phyloP scores from a whole-genome alignment of 164 flowering plant genomes.

The Piper betle region DNA sequence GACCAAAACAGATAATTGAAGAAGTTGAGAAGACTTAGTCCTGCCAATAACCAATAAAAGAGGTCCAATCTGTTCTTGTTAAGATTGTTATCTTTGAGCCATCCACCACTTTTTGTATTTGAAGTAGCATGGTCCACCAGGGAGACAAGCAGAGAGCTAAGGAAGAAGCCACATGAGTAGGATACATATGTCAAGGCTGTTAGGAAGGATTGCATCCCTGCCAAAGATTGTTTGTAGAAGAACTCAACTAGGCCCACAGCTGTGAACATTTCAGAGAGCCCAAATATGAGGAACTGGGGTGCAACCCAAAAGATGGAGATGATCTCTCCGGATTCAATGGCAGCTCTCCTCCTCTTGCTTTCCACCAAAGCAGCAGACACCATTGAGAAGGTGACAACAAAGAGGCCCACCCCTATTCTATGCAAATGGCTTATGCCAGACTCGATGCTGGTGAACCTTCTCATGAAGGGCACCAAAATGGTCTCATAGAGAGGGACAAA shows the following conservation, averaged over 20 bases:
- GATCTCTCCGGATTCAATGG: conserved; percentile 11
- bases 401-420: conserved; percentile 61
- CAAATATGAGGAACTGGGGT: conserved; percentile 52
- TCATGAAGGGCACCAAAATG: conserved; percentile 45
- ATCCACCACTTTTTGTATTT: conserved; percentile 23
- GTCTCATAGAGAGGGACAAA: conserved; percentile 62
- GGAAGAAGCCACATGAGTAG: conserved; percentile 55
- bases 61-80: conserved; percentile 54
- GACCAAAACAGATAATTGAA: conserved; percentile 56
- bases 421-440: conserved; percentile 64
- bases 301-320: conserved; percentile 54
- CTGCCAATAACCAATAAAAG: conserved; percentile 61
- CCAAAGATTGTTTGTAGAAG: conserved; percentile 44
- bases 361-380: conserved; percentile 61
- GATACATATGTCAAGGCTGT: conserved; percentile 64
- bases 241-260: conserved; percentile 65
- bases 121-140: conserved; percentile 42
- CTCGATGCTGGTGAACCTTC: conserved; percentile 36
- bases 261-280: conserved; percentile 62
- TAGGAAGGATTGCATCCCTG: conserved; percentile 56
- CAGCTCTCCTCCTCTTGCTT: conserved; percentile 30
- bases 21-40: conserved; percentile 44
- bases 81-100: conserved; percentile 52
- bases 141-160: conserved; percentile 53
- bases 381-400: conserved; percentile 61